Evolutionary conservation across 2,329 filamentous ascomycete species (phyloP), one percentile per base, ranked within the genome.

Genomic region (Calonectria hongkongensis): DNA sequence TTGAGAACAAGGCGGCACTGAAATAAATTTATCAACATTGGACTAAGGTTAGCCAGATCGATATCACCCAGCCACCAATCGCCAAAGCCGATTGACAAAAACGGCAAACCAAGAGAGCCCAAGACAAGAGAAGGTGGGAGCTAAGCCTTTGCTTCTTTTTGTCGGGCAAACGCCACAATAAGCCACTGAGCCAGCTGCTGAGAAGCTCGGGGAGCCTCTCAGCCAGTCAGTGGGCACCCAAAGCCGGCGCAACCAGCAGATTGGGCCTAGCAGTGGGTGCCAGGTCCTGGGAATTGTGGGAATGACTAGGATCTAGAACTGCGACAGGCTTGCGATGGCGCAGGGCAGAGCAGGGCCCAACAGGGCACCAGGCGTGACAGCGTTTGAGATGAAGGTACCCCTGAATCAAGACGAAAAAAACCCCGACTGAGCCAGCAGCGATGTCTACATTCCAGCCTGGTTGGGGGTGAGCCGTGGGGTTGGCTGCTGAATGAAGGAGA

Each of bases 291-390:
- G 33, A 71, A 62, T 60, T 43, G 48, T 43, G 56, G 64, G 54
- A 62, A 39, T 56, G n/a, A 39, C 70, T 71, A 48, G 64, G 65
- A 72, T 68, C 70, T 51, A 72, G 70, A 60, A 68, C 70, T 68
- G 65, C 58, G 70, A 68, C 66, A 67, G 69, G 65, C 50, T 66
- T 62, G 66, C 58, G 70, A 68, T 72, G 70, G 70, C 70, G 56
- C 58, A 69, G 66, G 66, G 66, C 45, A 69, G 50, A 27, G 27
- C 51, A 70, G 56, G 68, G 60, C 58, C 51, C 54, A 60, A 54
- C 69, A 67, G 65, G 58, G 65, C 56, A 64, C 64, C 43, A 66
- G 54, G 47, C 48, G 48, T 67, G 56, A 64, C 64, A 68, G 48
- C 54, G 54, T 60, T 60, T 60, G 54, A 60, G 68, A 58, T 45